Evolutionary conservation across 495 filamentous ascomycete genomes (phyloP).

Genomic region (Lasiosphaeria miniovina): DNA sequence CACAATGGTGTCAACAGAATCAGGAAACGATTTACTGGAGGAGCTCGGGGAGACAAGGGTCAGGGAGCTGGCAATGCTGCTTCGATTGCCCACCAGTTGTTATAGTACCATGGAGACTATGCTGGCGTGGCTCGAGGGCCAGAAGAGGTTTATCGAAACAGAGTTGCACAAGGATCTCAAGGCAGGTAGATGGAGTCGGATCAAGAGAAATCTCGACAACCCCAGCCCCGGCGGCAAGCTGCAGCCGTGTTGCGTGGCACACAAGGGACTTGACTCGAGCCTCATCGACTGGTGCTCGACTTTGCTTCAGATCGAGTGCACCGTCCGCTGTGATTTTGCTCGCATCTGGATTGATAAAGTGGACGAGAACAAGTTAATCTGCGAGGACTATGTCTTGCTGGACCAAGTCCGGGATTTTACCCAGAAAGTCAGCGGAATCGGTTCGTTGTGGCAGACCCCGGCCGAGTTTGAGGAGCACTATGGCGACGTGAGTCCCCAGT

Average conservation of each 20-base stretch:
- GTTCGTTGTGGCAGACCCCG: slow-evolving; percentile 31
- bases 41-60: not conserved
- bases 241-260: not conserved
- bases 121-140: slow-evolving; percentile 1
- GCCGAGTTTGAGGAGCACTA: slow-evolving; percentile 27
- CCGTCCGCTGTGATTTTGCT: not conserved
- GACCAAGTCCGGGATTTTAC: slow-evolving; percentile 24
- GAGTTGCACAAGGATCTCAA: not conserved
- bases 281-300: not conserved
- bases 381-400: not conserved
- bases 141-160: not conserved
- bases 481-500: slow-evolving; percentile 17
- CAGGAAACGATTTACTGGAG: not conserved
- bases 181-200: not conserved
- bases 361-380: not conserved
- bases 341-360: not conserved
- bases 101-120: not conserved
- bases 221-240: not conserved
- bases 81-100: not conserved
- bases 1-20: too few species aligned
- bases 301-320: not conserved
- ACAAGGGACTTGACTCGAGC: not conserved
- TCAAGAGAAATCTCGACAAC: not conserved
- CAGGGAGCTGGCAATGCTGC: not conserved
- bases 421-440: slow-evolving; percentile 31